Evolutionary conservation across 1,139 yeast species (phyloP), one percentile per base, ranked within the genome.

Genomic region (Kazachstania sp.): DNA sequence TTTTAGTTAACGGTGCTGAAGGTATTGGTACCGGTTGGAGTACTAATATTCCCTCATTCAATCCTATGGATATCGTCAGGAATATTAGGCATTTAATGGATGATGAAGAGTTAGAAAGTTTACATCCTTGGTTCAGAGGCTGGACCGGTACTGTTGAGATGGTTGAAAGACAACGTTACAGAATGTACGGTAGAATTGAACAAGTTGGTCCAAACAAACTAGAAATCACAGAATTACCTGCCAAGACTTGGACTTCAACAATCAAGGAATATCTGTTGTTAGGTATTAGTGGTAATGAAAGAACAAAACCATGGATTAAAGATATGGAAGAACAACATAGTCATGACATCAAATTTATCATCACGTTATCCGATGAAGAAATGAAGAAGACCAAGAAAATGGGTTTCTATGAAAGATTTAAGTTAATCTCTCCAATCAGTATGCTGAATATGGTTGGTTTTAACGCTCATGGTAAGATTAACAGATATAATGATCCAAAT

Each of bases 1-100:
- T 92, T 31, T 73, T 94, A 52, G 95, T 94, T 7, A 94, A 94
- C 64, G 99, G 99, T 49, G 76, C 94, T 9, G 98, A 94, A 68
- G 99, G 99, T 70, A 94, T 94, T 66, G 99, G 99, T 55, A 90
- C 98, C 44, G 99, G 98, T 57, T 94, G 98, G 97, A 86, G 96
- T 52, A 88, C 98, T 1, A 81, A 79, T 52, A 84, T 94, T 54
- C 99, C 98, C 1, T 80, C 86, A 40, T 92, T 78, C 67, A 88
- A 92, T 63, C 99, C 99, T 0, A 61, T 66, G 26, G 98, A 92
- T 63, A 73, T 94, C 52, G 88, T 87, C 28, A 71, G 68, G 2
- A 92, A 94, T 58, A 70, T 94, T 36, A 77, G 79, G 49, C 77
- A 77, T 40, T 64, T 92, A 57, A 82, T 94, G 90, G 72, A 74